Evolutionary conservation across 805 yeast genomes (phyloP), one percentile per base, ranked within the genome.

Genomic region (Isabelozyma gotoi): DNA sequence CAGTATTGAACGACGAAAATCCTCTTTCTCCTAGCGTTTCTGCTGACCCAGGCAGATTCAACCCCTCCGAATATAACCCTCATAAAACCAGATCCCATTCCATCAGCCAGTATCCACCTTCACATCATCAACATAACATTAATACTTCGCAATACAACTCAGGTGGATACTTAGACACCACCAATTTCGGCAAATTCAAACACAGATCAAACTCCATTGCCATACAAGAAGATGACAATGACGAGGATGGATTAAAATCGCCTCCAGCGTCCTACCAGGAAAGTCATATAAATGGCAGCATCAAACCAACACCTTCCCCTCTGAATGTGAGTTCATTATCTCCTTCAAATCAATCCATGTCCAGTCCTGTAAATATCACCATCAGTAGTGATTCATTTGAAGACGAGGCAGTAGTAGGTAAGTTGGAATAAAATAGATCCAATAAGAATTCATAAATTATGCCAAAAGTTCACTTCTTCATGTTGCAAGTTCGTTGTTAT

Each of bases 71-170:
- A 10, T 24, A 24, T 7, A 24, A 24, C 7, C 29, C 29, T 24
- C 29, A 24, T 24, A 24, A 24, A 24, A 24, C 29, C 29, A 57
- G 80, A 49, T 67, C 74, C 20, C 62, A 62, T 44, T 76, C 80
- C 4, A 57, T 71, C 7, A 68, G 77, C 5, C 76, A 70, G 41
- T 65, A 69, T 40, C 80, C 81, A 6, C 79, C 78, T 38, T 60
- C 73, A 14, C 15, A 15, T 36, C 58, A 17, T 17, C 40, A 36
- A 39, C 50, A 7, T 43, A 50, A 19, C 10, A 19, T 17, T 21
- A 34, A n/a, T 36, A 48, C 29, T 39, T 42, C 52, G 14, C 49
- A 57, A 8, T 39, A 51, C 7, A 38, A 50, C 16, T 40, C 46
- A 20, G 69, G 68, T 14, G 73, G 73, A 10, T 68, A 64, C 45